Evolutionary conservation across 2,329 filamentous ascomycete species (phyloP).

Genomic region (Ascochyta viciae-villosae): DNA sequence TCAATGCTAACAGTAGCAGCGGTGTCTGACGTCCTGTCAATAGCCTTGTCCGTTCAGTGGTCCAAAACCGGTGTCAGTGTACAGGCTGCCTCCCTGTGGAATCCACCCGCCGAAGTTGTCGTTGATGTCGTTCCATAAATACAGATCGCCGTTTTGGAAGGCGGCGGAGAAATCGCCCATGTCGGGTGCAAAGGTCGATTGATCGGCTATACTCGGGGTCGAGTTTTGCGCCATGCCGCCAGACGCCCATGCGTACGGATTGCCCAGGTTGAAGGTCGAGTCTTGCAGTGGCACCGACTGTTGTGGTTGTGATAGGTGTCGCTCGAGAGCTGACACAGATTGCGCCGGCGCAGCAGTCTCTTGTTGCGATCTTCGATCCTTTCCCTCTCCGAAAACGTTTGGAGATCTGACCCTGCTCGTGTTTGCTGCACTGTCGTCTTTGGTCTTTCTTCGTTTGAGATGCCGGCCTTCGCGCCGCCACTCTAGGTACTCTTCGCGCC

Average conservation of each 20-base stretch:
- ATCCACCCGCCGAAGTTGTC: slow-evolving; percentile 45
- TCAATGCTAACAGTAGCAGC: too few relatives aligned
- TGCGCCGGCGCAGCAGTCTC: neutral
- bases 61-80: slow-evolving; percentile 36
- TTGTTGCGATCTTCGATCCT: neutral
- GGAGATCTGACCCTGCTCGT: neutral
- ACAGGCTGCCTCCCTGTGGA: slow-evolving; percentile 34
- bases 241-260: slow-evolving; percentile 16
- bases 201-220: slow-evolving; percentile 15
- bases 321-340: neutral
- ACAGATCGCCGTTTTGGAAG: slow-evolving; percentile 47
- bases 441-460: slow-evolving; percentile 25
- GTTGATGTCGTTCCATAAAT: slow-evolving; percentile 46
- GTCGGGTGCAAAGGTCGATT: slow-evolving; percentile 28
- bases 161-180: slow-evolving; percentile 44
- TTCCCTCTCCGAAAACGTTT: neutral
- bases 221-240: neutral
- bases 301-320: neutral
- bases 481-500: slow-evolving; percentile 41
- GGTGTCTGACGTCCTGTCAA: neutral
- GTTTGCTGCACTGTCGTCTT: neutral
- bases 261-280: slow-evolving; percentile 20
- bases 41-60: slow-evolving; percentile 27
- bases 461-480: slow-evolving; percentile 38
- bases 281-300: neutral